These are phyloP conservation scores for Scytalidium sp. DNA, from an alignment of 2,329 filamentous ascomycete species.

Conservation along the genomic window DNA sequence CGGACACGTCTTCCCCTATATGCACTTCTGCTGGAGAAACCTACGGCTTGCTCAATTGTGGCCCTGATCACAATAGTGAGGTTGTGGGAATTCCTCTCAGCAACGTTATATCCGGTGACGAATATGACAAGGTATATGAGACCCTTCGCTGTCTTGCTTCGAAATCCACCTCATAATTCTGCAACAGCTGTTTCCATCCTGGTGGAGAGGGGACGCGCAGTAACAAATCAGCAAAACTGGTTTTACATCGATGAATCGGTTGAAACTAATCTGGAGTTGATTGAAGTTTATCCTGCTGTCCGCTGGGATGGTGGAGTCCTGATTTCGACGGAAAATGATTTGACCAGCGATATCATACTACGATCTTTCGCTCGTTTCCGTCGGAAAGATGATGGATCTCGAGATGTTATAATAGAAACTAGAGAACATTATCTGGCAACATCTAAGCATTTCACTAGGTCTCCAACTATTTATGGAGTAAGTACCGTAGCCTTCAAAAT, in stretches of 20 bases:
- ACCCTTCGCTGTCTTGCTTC: background rate
- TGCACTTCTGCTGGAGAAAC: background rate
- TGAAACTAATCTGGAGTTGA: slow-evolving; percentile 6
- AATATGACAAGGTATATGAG: slow-evolving; percentile 5
- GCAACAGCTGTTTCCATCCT: slow-evolving; percentile 1
- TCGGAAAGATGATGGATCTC: background rate
- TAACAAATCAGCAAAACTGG: slow-evolving; percentile 4
- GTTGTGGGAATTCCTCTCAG: slow-evolving; percentile 4
- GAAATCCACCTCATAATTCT: background rate
- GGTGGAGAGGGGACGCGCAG: background rate
- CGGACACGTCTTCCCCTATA: background rate
- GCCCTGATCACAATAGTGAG: slow-evolving; percentile 1
- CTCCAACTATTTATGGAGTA: too few relatives aligned
- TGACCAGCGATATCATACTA: background rate
- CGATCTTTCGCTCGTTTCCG: slow-evolving; percentile 3
- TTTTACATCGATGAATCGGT: slow-evolving; percentile 6
- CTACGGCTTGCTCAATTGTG: slow-evolving; percentile 6
- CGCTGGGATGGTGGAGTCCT: slow-evolving; percentile 1
- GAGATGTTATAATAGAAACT: slow-evolving; percentile 4
- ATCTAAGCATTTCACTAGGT: too few relatives aligned
- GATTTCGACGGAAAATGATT: slow-evolving; percentile 3
- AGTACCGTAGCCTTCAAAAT: too few relatives aligned
- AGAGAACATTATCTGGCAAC: too few relatives aligned
- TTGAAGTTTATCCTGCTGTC: background rate
- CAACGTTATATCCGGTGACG: background rate